A percentile compares a stretch with the other conserved stretches of the same genome.
phyloP scores from a whole-genome alignment of 1,284 basidiomycete species.

The Ceratobasidium sp. region DNA sequence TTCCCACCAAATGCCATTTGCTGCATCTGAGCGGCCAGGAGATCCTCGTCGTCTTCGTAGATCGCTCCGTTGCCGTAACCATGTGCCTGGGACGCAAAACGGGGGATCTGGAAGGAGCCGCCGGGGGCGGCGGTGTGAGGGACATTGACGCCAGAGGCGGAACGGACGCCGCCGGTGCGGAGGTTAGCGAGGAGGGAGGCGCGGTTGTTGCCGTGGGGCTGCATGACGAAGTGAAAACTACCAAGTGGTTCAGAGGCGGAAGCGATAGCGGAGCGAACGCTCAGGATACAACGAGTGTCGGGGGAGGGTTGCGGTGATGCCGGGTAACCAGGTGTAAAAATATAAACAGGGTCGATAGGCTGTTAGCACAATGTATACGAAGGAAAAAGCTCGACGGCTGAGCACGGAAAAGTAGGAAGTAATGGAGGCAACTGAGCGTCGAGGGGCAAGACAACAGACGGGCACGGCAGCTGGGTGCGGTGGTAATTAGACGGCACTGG shows the following conservation, averaged over 20 bases:
- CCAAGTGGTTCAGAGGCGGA: neutral
- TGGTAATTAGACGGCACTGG: slow-evolving; percentile 4
- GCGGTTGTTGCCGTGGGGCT: slow-evolving; percentile 64
- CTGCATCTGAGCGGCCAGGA: slow-evolving; percentile 60
- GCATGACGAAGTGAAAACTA: slow-evolving; percentile 13
- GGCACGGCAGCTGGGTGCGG: slow-evolving; percentile 19
- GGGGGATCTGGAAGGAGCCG: slow-evolving; percentile 66
- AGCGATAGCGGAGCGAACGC: neutral
- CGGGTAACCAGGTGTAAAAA: slow-evolving; percentile 27
- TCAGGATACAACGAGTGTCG: slow-evolving; percentile 11
- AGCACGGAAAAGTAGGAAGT: neutral
- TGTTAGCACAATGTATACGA: slow-evolving; percentile 5
- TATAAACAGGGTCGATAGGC: slow-evolving; percentile 26
- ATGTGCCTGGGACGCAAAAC: slow-evolving; percentile 58
- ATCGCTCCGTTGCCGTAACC: slow-evolving; percentile 57
- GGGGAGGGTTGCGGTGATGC: neutral
- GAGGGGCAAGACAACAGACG: neutral
- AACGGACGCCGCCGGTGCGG: slow-evolving; percentile 84
- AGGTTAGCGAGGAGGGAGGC: slow-evolving; percentile 85
- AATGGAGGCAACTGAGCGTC: neutral
- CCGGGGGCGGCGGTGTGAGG: slow-evolving; percentile 76
- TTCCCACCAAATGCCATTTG: slow-evolving; percentile 58
- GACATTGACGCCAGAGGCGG: slow-evolving; percentile 63
- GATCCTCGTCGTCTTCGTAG: slow-evolving; percentile 64
- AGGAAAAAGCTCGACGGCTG: neutral